Conservation (phyloP, 192 early-diverging fungal species). For the Backusella macrospora region DNA sequence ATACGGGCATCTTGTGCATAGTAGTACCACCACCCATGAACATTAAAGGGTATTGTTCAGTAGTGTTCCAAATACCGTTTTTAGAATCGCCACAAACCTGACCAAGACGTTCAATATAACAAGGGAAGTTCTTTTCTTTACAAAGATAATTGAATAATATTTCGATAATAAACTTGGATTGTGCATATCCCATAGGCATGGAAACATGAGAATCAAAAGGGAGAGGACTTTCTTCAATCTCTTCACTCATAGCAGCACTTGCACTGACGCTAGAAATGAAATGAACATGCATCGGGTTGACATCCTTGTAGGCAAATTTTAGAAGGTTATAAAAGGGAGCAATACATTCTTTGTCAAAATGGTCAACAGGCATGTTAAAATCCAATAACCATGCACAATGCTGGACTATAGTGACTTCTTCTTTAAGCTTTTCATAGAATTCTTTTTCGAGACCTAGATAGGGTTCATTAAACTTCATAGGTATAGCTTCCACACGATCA, state of each 20-base stretch:
- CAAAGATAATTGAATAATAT: conserved; percentile 25
- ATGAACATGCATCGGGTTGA: conserved; percentile 32
- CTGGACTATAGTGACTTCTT: conserved; percentile 34
- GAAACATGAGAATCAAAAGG: conserved; percentile 29
- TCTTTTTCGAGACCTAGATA: conserved; percentile 29
- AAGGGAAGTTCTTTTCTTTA: conserved; percentile 30
- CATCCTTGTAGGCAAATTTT: conserved; percentile 22
- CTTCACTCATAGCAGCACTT: background rate
- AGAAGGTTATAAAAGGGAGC: conserved; percentile 33
- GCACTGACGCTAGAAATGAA: conserved; percentile 40
- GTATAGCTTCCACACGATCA: conserved; percentile 19
- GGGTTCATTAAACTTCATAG: conserved; percentile 29
- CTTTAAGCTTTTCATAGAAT: conserved; percentile 24
- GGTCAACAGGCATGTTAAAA: conserved; percentile 37
- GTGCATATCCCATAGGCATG: conserved; percentile 39
- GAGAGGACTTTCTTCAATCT: conserved; percentile 16
- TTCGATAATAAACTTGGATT: conserved; percentile 40
- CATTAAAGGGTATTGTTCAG: conserved; percentile 30
- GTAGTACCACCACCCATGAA: conserved; percentile 18
- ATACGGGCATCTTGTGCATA: conserved; percentile 39
- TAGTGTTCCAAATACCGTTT: conserved; percentile 36
- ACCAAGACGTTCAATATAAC: conserved; percentile 35
- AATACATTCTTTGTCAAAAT: conserved; percentile 37
- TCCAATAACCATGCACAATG: conserved; percentile 42
- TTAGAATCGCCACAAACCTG: conserved; percentile 36